Evolutionary conservation across 805 yeast genomes (phyloP), one percentile per base, ranked within the genome.

Genomic region (Tetrapisispora arboricola): DNA sequence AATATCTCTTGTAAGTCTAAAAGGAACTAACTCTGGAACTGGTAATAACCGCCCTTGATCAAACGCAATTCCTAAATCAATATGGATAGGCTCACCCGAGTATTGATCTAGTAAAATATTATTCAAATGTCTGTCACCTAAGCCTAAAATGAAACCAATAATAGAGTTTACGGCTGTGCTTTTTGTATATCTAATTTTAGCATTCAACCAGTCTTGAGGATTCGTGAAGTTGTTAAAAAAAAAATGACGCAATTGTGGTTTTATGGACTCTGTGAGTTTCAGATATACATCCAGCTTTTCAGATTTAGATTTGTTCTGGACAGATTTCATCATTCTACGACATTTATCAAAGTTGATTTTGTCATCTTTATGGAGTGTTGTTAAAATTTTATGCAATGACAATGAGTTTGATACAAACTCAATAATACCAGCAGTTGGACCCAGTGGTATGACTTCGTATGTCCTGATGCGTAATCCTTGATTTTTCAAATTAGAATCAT

Each of bases 51-150:
- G 78, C 0, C 97, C 98, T 53, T 87, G 96, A 58, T 92, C 98
- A 65, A 92, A 92, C 0, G 97, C 94, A 34, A 92, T 88, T 0
- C 98, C 99, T 15, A 92, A 65, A 60, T 92, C 99, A 49, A 92
- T 94, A 57, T 94, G 98, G 20, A 92, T 79, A 0, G 96, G 94
- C 51, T 88, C 96, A 0, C 97, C 97, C 0, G 84, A 72, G n/a
- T 58, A 54, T 37, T 70, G 68, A 58, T 92, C 96, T n/a, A 92
- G 55, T 36, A 92, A 61, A 29, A 92, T 80, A 57, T 92, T 92
- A 58, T 87, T 87, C 57, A 94, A 76, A 60, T 92, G 99, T 22
- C 99, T 68, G 58, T 92, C 99, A 6, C 99, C 99, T 6, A 92
- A 68, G 0, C 99, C 99, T 32, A 92, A 65, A 12, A 92, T 68